Evolutionary conservation across 139 green algal species (phyloP), one percentile per base, ranked within the genome.

Genomic region (Coccomyxa sp.): DNA sequence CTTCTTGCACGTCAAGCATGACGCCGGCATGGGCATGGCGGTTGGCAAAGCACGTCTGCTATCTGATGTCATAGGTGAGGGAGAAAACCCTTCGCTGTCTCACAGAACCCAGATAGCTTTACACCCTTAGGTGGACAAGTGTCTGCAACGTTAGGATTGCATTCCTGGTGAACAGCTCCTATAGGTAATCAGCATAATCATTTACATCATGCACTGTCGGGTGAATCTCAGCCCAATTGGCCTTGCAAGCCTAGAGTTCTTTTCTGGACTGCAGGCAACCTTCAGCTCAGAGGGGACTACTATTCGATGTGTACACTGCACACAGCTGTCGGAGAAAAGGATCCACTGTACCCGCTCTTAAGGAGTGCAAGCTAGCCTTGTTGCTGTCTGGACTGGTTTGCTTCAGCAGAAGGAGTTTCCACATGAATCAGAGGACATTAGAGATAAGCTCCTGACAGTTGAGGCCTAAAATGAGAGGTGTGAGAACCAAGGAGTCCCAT

Each of bases 61-160:
- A 39, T 77, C 83, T 36, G 88, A 92, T 58, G 75, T 92, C 39
- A 92, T 92, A 39, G 84, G 84, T 88, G 27, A 27, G 73, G 1
- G 5, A 31, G 18, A 31, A 31, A 22, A 1, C 5, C 50, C 27
- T 18, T 3, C 22, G 3, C 50, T 7, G 1, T 18, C 50, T 31
- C 18, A 2, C 50, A 64, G 22, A 22, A 22, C 50, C 22, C 3
- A 64, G 18, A 64, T 64, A 22, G 50, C 50, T 64, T 64, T 4
- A 31, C 18, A 64, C 22, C 50, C 50, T 64, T 64, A 18, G 18
- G 18, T 64, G 22, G 5, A 64, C 27, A 22, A 64, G 50, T 64
- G 50, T 64, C 22, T 64, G 50, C n/a, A n/a, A n/a, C n/a, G n/a
- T n/a, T n/a, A n/a, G n/a, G n/a, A n/a, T n/a, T n/a, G n/a, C n/a